These are phyloP conservation scores for Teunomyces funiuensis DNA, from an alignment of 805 yeast genomes.

Conservation along the genomic window DNA sequence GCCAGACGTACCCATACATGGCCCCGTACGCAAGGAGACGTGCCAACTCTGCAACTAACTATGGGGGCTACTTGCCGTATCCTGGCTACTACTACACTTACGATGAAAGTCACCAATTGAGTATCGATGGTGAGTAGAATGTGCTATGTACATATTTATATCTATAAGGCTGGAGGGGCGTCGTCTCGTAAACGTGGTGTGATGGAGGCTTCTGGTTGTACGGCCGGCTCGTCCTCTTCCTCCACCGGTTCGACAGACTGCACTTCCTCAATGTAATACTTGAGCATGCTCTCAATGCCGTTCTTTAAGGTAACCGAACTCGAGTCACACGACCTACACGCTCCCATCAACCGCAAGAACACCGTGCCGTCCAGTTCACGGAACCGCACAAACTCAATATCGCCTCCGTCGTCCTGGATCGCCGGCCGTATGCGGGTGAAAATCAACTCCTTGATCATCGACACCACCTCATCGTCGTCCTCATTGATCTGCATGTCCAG, in stretches of 20 bases:
- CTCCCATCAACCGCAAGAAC: slow-evolving; percentile 60
- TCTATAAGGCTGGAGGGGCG: slow-evolving; percentile 28
- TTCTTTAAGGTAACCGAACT: slow-evolving; percentile 64
- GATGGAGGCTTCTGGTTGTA: too few species aligned
- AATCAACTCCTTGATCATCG: slow-evolving; percentile 67
- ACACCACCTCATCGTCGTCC: slow-evolving; percentile 64
- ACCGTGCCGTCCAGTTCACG: slow-evolving; percentile 56
- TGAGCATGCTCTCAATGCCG: slow-evolving; percentile 72
- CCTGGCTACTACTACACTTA: slow-evolving; percentile 1
- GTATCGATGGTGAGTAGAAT: background rate
- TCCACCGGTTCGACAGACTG: slow-evolving; percentile 53
- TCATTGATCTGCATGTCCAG: slow-evolving; percentile 48
- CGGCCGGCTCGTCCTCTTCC: slow-evolving; percentile 30
- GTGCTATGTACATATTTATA: too few species aligned
- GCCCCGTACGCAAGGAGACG: background rate
- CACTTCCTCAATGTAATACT: slow-evolving; percentile 69
- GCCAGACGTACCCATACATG: background rate
- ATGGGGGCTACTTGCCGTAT: background rate
- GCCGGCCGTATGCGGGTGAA: slow-evolving; percentile 74
- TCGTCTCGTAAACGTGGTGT: slow-evolving; percentile 28
- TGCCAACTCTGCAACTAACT: background rate
- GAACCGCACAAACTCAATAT: slow-evolving; percentile 63
- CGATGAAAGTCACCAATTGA: slow-evolving; percentile 1
- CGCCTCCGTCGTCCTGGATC: slow-evolving; percentile 75
- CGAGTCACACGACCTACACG: slow-evolving; percentile 71